These are phyloP conservation scores for Nakazawaea ernobii DNA, from an alignment of 805 yeast species.

Conservation along the genomic window DNA sequence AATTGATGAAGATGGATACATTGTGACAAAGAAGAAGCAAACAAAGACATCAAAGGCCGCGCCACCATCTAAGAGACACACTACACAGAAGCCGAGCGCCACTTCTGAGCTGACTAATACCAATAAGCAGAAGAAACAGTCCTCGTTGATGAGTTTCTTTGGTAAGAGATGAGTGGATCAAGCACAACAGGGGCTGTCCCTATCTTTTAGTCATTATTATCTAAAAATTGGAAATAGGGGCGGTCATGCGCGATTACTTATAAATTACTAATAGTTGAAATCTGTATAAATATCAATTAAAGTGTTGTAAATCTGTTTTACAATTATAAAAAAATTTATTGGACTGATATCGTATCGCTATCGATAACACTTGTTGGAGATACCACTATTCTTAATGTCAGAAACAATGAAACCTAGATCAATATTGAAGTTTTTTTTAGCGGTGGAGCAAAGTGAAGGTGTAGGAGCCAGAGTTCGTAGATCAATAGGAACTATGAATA, in stretches of 20 bases:
- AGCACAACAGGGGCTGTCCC: neutral
- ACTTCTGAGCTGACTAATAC: constrained; percentile 11
- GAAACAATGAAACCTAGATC: constrained; percentile 29
- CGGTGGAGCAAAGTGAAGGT: constrained; percentile 75
- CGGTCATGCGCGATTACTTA: constrained; percentile 2
- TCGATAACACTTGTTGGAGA: no score
- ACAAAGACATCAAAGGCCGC: constrained; percentile 13
- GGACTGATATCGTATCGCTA: no score
- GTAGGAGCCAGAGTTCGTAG: constrained; percentile 85
- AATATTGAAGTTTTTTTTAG: constrained; percentile 45
- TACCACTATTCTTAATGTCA: neutral
- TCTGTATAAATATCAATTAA: neutral
- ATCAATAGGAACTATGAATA: constrained; percentile 62
- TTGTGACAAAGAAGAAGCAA: constrained; percentile 28
- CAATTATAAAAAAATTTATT: neutral
- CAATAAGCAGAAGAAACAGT: constrained; percentile 31
- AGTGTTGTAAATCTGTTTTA: neutral
- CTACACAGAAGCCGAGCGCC: constrained; percentile 10
- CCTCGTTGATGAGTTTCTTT: constrained; percentile 44
- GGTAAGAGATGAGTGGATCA: constrained; percentile 29
- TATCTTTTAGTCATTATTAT: neutral
- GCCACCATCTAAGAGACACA: constrained; percentile 12
- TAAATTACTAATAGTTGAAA: constrained; percentile 5
- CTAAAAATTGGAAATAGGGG: neutral
- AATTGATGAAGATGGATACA: constrained; percentile 48